Evolutionary conservation across 441 rosid species (phyloP).

Genomic region (Manihot esculenta): DNA sequence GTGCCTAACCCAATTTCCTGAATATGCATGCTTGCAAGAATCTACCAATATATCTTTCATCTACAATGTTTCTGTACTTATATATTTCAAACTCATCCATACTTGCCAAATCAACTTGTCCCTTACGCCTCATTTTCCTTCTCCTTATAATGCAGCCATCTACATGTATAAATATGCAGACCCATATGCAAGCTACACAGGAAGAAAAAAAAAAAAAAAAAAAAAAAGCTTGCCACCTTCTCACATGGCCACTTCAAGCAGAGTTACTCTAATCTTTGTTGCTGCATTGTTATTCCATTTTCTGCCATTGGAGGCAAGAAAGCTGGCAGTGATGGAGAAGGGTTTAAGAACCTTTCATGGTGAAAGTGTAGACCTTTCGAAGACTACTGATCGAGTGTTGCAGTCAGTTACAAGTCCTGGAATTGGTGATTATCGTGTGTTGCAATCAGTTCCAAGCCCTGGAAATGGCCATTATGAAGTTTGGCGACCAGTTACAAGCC

Average conservation of each 20-base stretch:
- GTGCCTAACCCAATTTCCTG: background rate
- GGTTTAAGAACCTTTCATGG: too few species aligned
- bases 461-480: background rate
- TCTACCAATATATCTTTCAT: too few species aligned
- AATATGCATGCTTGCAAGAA: background rate
- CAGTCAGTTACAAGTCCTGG: background rate
- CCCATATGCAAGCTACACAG: too few species aligned
- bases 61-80: too few species aligned
- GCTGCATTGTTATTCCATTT: background rate
- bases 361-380: background rate
- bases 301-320: background rate
- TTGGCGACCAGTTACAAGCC: background rate
- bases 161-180: background rate
- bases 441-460: background rate
- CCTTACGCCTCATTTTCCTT: conserved; percentile 9
- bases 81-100: too few species aligned
- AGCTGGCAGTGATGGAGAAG: background rate
- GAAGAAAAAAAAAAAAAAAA: too few species aligned
- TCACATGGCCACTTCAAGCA: background rate
- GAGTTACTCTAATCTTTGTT: background rate
- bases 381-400: background rate
- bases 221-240: background rate
- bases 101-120: background rate
- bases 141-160: background rate
- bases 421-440: background rate